phyloP scores from a whole-genome alignment of 495 filamentous ascomycete genomes.

The Glonium stellatum region DNA sequence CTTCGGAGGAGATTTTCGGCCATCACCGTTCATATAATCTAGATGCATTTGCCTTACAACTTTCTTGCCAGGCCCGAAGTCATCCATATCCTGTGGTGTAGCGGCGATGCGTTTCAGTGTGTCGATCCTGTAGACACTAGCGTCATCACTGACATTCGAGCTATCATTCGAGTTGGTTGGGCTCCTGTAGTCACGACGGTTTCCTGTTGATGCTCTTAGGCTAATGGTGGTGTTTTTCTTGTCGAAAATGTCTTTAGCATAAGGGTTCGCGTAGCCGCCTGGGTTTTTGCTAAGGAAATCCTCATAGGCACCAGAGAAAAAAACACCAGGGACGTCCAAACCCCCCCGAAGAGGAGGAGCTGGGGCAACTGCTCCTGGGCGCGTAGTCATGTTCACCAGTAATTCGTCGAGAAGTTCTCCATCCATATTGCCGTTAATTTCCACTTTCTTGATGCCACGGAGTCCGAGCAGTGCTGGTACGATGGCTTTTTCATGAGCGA shows the following conservation, averaged over 20 bases:
- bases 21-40: background rate
- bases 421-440: conserved; percentile 1
- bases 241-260: too few species aligned
- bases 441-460: conserved; percentile 3
- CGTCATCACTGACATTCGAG: background rate
- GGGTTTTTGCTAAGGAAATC: too few species aligned
- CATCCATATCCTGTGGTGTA: background rate
- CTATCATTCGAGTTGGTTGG: background rate
- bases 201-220: background rate
- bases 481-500: conserved; percentile 10
- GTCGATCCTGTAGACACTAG: background rate
- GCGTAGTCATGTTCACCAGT: background rate
- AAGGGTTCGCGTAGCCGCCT: too few species aligned
- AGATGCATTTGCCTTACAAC: background rate
- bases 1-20: background rate
- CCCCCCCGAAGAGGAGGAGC: background rate
- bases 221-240: too few species aligned
- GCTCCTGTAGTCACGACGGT: background rate
- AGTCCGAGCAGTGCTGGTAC: conserved; percentile 8
- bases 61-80: background rate
- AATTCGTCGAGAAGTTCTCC: background rate
- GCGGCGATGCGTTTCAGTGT: background rate
- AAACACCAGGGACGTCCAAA: background rate
- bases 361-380: background rate
- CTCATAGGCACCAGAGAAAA: background rate